Evolutionary conservation across 495 filamentous ascomycete genomes (phyloP).

Genomic region (Cairneyella variabilis): DNA sequence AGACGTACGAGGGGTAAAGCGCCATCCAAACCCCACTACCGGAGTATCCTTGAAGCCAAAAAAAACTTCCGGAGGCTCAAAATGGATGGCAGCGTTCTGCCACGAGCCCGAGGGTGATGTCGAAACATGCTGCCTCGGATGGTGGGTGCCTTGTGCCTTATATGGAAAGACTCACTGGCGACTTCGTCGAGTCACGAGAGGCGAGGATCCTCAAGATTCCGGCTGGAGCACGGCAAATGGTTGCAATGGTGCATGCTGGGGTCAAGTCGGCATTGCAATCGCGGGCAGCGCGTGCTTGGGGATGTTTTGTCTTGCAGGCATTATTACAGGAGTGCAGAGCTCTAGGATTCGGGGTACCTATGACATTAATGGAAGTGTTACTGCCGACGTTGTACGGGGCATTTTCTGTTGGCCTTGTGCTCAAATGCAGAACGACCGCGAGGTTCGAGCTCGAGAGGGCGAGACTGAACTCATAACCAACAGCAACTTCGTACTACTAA

Average conservation of each 20-base stretch:
- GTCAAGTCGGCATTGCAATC: background rate
- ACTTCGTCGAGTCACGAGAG: constrained; percentile 11
- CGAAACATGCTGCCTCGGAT: constrained; percentile 20
- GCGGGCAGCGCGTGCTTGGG: no score
- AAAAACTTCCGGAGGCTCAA: no score
- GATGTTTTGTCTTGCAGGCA: constrained; percentile 8
- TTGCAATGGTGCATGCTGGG: constrained; percentile 14
- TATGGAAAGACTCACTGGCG: constrained; percentile 28
- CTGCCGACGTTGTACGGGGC: constrained; percentile 9
- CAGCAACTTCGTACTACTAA: background rate
- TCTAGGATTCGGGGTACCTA: constrained; percentile 22
- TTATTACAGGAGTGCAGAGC: constrained; percentile 16
- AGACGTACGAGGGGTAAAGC: no score
- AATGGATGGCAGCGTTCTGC: constrained; percentile 22
- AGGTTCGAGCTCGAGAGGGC: constrained; percentile 26
- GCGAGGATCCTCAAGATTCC: constrained; percentile 9
- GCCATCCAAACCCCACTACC: no score
- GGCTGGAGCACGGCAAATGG: constrained; percentile 1
- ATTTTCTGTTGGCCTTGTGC: constrained; percentile 21
- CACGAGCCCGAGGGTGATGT: constrained; percentile 19
- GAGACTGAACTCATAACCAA: background rate
- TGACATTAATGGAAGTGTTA: constrained; percentile 21
- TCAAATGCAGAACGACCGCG: constrained; percentile 26
- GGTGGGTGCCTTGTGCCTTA: constrained; percentile 20
- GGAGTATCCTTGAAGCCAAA: no score